Base-by-base conservation (phyloP, 106 monocot genomes). In the Platanthera guangdongensis region DNA sequence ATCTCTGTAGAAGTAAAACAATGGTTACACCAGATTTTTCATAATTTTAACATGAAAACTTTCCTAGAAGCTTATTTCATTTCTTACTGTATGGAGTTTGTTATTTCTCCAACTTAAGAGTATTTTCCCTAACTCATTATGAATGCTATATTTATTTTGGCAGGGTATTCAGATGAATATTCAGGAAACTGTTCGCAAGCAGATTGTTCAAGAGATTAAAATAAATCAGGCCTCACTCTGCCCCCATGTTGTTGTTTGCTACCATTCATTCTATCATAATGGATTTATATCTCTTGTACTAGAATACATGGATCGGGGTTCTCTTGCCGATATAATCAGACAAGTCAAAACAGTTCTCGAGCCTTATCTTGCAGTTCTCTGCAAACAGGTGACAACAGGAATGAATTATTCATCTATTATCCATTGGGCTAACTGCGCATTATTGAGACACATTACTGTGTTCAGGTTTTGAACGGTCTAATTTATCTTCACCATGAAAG, bases 141-240 rank as follows among this genome's bases (percentile, higher is more conserved):
- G 57, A 28, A 68, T 48, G 9, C 32, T 15, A 75, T 47, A 57
- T 39, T 39, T 39, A 10, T 54, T 77, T 71, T 82, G 39, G 57
- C 89, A 97, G 96, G 89, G 96, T 21, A 97, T 97, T 32, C 96
- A 93, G 73, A 93, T 97, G 96, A 93, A 89, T 76, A 84, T 97
- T 81, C 87, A 97, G 57, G 96, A 97, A 82, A 85, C 87, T 52
- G 78, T 91, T 51, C 90, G 96, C 51, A 93, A 89, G 77, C 97
- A 97, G 80, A 97, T 97, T 73, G 97, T 94, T 62, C 93, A 97
- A 82, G 97, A 97, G 67, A 83, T 97, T 18, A 93, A 91, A 92
- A 97, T 97, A 89, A 97, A 97, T 79, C 93, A 90, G 75, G 93
- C 86, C 76, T 83, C 93, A 52, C 86, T 77, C 59, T 89, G 89